These are phyloP conservation scores for Neonothopanus nambi DNA, from an alignment of 1,284 basidiomycete genomes.

Conservation along the genomic window DNA sequence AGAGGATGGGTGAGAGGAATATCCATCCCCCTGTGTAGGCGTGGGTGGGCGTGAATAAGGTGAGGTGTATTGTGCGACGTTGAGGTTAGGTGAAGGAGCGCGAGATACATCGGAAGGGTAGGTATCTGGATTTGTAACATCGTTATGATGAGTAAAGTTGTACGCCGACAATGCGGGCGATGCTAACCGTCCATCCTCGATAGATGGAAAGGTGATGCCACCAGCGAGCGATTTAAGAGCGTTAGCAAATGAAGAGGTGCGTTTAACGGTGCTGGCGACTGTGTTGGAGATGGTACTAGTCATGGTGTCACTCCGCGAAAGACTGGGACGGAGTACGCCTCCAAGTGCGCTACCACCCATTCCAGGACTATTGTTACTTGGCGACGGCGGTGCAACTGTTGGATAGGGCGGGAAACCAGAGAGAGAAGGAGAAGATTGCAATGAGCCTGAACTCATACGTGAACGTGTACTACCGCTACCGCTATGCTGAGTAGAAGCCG, in stretches of 20 bases:
- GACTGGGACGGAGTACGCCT: constrained; percentile 39
- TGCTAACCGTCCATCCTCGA: constrained; percentile 51
- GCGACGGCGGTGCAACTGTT: constrained; percentile 22
- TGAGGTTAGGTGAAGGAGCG: constrained; percentile 76
- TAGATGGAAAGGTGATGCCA: constrained; percentile 64
- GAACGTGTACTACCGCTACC: neutral
- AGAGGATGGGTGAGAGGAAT: constrained; percentile 30
- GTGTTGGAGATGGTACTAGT: constrained; percentile 56
- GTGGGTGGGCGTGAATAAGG: constrained; percentile 63
- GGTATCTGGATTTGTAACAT: constrained; percentile 31
- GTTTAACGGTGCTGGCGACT: constrained; percentile 67
- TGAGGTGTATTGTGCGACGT: constrained; percentile 71
- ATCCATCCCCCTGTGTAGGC: constrained; percentile 4
- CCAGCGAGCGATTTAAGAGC: constrained; percentile 79
- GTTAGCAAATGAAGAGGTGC: constrained; percentile 84
- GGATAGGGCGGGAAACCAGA: constrained; percentile 21
- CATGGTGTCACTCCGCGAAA: constrained; percentile 64
- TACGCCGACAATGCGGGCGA: constrained; percentile 39
- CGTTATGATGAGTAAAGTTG: constrained; percentile 8
- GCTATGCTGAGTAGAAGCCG: neutral
- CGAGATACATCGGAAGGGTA: constrained; percentile 48
- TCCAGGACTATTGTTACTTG: neutral
- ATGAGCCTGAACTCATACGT: constrained; percentile 47
- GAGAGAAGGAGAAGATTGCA: constrained; percentile 43
- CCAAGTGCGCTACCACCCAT: constrained; percentile 31